phyloP scores from a whole-genome alignment of 306 rosid species.

The Neltuma alba region DNA sequence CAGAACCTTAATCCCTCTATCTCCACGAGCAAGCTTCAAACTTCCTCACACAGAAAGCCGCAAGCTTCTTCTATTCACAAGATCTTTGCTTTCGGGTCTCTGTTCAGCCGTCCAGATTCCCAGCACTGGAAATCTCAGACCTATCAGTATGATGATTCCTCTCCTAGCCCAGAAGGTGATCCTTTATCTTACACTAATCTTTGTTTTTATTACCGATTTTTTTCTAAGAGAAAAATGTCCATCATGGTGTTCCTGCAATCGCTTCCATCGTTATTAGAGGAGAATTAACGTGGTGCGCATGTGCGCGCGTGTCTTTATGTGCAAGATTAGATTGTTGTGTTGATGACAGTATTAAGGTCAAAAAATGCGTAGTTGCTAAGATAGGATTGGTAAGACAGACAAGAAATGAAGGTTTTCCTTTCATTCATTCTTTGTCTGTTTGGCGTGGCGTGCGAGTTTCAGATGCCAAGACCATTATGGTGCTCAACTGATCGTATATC shows the following conservation, averaged over 20 bases:
- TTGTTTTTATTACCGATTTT: not conserved
- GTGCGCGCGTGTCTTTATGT: slow-evolving; percentile 49
- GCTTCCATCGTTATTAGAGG: slow-evolving; percentile 42
- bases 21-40: slow-evolving; percentile 41
- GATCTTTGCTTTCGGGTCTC: slow-evolving; percentile 86
- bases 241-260: slow-evolving; percentile 29
- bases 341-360: slow-evolving; percentile 47
- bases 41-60: slow-evolving; percentile 39
- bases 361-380: slow-evolving; percentile 36
- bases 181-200: not conserved
- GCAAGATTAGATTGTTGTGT: slow-evolving; percentile 45
- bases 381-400: slow-evolving; percentile 25
- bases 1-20: slow-evolving; percentile 50
- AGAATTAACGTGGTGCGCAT: slow-evolving; percentile 38
- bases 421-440: slow-evolving; percentile 40
- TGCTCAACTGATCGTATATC: slow-evolving; percentile 28
- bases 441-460: slow-evolving; percentile 39
- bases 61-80: slow-evolving; percentile 60
- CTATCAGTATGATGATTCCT: slow-evolving; percentile 53
- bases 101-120: slow-evolving; percentile 72
- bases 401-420: slow-evolving; percentile 27
- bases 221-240: not conserved
- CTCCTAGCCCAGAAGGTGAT: slow-evolving; percentile 91
- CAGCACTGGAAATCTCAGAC: slow-evolving; percentile 61
- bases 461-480: slow-evolving; percentile 38